These are phyloP conservation scores for Serendipita sp. DNA, from an alignment of 768 basidiomycete species.

Conservation along the genomic window DNA sequence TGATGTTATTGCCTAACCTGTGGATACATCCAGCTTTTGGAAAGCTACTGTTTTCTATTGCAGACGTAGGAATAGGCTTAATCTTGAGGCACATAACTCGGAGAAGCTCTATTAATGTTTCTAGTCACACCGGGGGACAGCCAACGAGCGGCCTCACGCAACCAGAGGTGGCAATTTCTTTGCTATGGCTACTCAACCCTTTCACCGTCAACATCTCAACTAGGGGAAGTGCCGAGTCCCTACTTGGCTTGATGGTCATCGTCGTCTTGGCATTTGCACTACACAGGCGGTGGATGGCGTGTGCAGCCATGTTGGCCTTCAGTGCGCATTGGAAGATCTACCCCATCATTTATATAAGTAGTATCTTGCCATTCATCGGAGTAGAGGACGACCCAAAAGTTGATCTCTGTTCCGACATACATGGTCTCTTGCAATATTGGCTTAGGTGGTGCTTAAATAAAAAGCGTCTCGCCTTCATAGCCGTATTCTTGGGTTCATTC, in stretches of 20 bases:
- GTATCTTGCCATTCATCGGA: conserved; percentile 43
- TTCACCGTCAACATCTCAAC: conserved; percentile 93
- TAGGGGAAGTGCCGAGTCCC: conserved; percentile 84
- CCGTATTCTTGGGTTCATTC: conserved; percentile 58
- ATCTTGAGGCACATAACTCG: conserved; percentile 34
- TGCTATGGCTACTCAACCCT: conserved; percentile 78
- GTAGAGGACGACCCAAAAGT: conserved; percentile 4
- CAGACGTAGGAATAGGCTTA: conserved; percentile 65
- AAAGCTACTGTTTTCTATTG: conserved; percentile 71
- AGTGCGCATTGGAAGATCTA: conserved; percentile 97
- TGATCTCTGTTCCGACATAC: conserved; percentile 11
- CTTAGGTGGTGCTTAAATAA: conserved; percentile 27
- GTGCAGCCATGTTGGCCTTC: conserved; percentile 61
- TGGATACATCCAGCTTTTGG: conserved; percentile 76
- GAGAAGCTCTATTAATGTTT: conserved; percentile 25
- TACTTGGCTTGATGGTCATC: conserved; percentile 68
- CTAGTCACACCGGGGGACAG: neutral
- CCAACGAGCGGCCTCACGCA: conserved; percentile 16
- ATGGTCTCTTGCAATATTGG: conserved; percentile 1
- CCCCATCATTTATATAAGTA: conserved; percentile 78
- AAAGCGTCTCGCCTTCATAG: conserved; percentile 43
- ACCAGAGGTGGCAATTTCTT: conserved; percentile 36
- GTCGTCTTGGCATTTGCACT: conserved; percentile 45
- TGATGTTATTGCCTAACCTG: conserved; percentile 64
- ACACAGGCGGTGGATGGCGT: conserved; percentile 31